Evolutionary conservation across 208 protist genomes (phyloP), one percentile per base, ranked within the genome.

Genomic region (Vickermania ingenoplastis): DNA sequence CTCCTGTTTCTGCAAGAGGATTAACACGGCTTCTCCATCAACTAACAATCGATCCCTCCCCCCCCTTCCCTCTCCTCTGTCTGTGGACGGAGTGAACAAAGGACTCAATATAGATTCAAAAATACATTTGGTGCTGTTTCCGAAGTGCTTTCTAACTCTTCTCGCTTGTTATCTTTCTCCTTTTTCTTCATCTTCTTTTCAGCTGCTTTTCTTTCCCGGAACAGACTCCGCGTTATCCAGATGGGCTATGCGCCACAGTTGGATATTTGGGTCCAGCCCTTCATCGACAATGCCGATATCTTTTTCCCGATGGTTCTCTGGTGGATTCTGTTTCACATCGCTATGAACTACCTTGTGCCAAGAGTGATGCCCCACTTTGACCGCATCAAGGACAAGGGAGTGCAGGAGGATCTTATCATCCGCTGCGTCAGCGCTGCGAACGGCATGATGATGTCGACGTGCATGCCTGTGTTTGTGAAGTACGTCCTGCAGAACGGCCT

Each of bases 361-460:
- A 52, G 28, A 24, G 21, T 61, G 0, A 73, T 85, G 31, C 61
- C 67, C 1, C 60, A 71, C 29, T 92, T 75, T 63, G 48, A 51
- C 26, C 57, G 57, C 0, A 64, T 92, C 13, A 56, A 61, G 2
- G 52, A 17, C 3, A 54, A 51, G 4, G 36, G 11, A 7, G 7
- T 17, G 30, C 69, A 67, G 53, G 71, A 79, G 0, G 81, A 91
- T 55, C 31, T 94, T 28, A 68, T 80, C 53, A 74, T 91, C 56
- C 86, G 86, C 27, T 57, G 55, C 41, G 80, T 76, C 57, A 86
- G 77, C 68, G 71, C 82, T 25, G 68, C 53, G 4, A 94, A 94
- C 56, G 81, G 83, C 17, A 29, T 79, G 22, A 51, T 94, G 41
- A 91, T 91, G 83, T 77, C 41, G 25, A 71, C 71, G 3, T 76